These are phyloP conservation scores for Bipolaris sorokiniana DNA, from an alignment of 2,329 filamentous ascomycete species.

Conservation along the genomic window DNA sequence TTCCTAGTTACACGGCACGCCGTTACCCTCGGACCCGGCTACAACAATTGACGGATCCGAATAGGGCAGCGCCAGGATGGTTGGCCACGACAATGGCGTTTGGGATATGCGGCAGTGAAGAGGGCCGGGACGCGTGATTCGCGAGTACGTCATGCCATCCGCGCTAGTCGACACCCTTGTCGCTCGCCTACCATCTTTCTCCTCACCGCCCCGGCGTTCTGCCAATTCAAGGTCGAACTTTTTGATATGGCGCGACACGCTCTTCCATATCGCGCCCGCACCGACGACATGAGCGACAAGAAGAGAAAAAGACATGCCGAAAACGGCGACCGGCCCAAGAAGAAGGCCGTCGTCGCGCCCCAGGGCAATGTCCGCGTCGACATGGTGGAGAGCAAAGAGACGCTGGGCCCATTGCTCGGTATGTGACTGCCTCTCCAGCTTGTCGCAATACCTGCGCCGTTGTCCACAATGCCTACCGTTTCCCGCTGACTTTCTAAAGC, in stretches of 20 bases:
- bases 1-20: not conserved
- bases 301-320: slow-evolving; percentile 49
- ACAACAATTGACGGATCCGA: not conserved
- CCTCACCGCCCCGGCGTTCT: slow-evolving; percentile 25
- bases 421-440: slow-evolving; percentile 22
- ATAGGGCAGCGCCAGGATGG: not conserved
- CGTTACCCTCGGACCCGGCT: slow-evolving; percentile 2
- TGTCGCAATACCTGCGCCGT: not conserved
- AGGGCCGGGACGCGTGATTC: slow-evolving; percentile 18
- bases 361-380: slow-evolving; percentile 52
- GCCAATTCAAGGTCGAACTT: slow-evolving; percentile 37
- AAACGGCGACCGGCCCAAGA: slow-evolving; percentile 41
- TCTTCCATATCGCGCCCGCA: slow-evolving; percentile 15
- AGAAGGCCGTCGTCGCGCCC: slow-evolving; percentile 54
- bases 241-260: slow-evolving; percentile 24
- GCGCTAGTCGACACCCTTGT: slow-evolving; percentile 9
- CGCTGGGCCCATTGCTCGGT: slow-evolving; percentile 59
- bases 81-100: slow-evolving; percentile 2
- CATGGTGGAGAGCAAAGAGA: slow-evolving; percentile 55
- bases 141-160: slow-evolving; percentile 22
- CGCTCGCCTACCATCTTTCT: slow-evolving; percentile 9
- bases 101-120: slow-evolving; percentile 1
- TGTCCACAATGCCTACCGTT: accelerated
- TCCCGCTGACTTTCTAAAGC: slow-evolving; percentile 31
- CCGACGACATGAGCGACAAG: slow-evolving; percentile 42